Evolutionary conservation across 805 yeast genomes (phyloP).

Genomic region (Hanseniaspora occidentalis): DNA sequence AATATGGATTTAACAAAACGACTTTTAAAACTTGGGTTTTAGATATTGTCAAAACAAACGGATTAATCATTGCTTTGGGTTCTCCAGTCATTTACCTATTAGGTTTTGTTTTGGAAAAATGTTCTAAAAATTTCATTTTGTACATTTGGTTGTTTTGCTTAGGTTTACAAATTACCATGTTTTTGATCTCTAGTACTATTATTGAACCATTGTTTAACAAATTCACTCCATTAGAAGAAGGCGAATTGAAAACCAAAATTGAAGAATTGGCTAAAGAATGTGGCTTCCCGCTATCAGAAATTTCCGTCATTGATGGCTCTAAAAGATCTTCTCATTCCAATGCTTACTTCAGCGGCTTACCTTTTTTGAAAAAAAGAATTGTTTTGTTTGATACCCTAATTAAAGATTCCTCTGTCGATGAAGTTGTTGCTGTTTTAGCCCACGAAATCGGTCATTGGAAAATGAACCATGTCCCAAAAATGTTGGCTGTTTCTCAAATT

Average conservation of each 20-base stretch:
- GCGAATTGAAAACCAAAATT: conserved; percentile 72
- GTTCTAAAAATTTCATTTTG: conserved; percentile 65
- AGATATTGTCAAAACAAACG: conserved; percentile 53
- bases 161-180: conserved; percentile 55
- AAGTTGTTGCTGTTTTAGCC: conserved; percentile 91
- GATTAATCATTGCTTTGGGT: conserved; percentile 46
- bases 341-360: conserved; percentile 92
- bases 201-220: conserved; percentile 92
- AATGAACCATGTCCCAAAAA: conserved; percentile 71
- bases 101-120: conserved; percentile 68
- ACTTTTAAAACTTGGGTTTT: conserved; percentile 59
- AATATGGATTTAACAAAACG: conserved; percentile 84
- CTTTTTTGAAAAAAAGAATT: conserved; percentile 86
- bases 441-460: conserved; percentile 99
- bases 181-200: conserved; percentile 69
- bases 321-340: conserved; percentile 93
- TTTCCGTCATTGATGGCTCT: conserved; percentile 93
- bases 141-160: conserved; percentile 67
- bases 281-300: conserved; percentile 74
- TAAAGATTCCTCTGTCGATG: conserved; percentile 59
- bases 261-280: conserved; percentile 65
- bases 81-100: conserved; percentile 64
- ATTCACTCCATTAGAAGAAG: conserved; percentile 79
- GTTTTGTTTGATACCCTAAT: conserved; percentile 88
- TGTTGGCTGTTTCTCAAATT: conserved; percentile 51